phyloP scores from a whole-genome alignment of 257 asterid species.

The Solanum corneliomulleri region DNA sequence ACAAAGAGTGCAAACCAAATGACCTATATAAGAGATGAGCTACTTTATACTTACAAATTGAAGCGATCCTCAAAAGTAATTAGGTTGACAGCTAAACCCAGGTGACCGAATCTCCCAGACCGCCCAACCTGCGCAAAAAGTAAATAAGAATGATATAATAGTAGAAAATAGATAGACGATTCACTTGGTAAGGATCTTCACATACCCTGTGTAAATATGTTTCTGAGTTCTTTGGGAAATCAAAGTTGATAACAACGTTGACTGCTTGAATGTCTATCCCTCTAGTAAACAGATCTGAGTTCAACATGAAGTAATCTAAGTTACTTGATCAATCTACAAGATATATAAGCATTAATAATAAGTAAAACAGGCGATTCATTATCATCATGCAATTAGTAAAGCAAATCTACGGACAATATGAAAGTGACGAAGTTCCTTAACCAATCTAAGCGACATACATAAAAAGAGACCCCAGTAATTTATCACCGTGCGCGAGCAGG shows the following conservation, averaged over 20 bases:
- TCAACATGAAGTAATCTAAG: neutral
- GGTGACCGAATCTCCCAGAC: slow-evolving; percentile 92
- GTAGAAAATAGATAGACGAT: neutral
- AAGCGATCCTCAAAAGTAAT: slow-evolving; percentile 81
- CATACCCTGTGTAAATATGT: slow-evolving; percentile 85
- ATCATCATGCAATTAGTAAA: neutral
- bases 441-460: neutral
- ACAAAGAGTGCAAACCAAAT: neutral
- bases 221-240: slow-evolving; percentile 76
- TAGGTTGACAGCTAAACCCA: slow-evolving; percentile 85
- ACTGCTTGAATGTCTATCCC: slow-evolving; percentile 92
- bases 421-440: neutral
- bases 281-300: slow-evolving; percentile 70
- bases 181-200: neutral
- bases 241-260: slow-evolving; percentile 78
- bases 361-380: neutral
- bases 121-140: slow-evolving; percentile 62
- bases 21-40: neutral
- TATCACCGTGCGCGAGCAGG: neutral
- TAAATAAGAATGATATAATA: neutral
- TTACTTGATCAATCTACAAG: neutral
- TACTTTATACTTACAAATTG: slow-evolving; percentile 42
- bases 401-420: neutral
- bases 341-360: neutral
- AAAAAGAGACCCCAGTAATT: neutral